Percentiles rank a stretch among this genome's conserved stretches.
phyloP scores from a whole-genome alignment of 352 stramenopile genomes.

The Phytophthora cactorum region DNA sequence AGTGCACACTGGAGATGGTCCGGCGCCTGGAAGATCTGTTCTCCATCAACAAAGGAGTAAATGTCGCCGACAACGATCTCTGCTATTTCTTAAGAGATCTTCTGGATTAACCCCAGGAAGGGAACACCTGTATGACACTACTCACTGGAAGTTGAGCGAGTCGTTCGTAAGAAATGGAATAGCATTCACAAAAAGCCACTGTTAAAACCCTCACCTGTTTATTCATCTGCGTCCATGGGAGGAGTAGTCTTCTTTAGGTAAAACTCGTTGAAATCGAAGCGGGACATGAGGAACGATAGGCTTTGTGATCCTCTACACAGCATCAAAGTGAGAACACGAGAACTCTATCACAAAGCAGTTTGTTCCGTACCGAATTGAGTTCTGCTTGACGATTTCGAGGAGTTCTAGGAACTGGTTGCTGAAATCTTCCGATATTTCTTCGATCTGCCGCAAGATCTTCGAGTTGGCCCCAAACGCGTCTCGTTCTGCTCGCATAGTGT shows the following conservation, averaged over 20 bases:
- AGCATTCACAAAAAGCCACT: not conserved
- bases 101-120: conserved; percentile 41
- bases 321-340: not conserved
- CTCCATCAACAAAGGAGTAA: conserved; percentile 45
- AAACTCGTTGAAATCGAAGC: conserved; percentile 93
- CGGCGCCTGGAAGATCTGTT: conserved; percentile 58
- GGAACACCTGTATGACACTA: conserved; percentile 6
- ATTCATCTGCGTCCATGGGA: conserved; percentile 55
- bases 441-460: conserved; percentile 64
- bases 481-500: conserved; percentile 37
- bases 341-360: conserved; percentile 5
- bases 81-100: conserved; percentile 80
- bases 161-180: not conserved
- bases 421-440: conserved; percentile 73
- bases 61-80: conserved; percentile 56
- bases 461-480: conserved; percentile 54
- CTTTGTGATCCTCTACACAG: conserved; percentile 66
- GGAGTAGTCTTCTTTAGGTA: conserved; percentile 71
- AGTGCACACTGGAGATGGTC: conserved; percentile 56
- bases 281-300: conserved; percentile 86
- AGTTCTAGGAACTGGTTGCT: conserved; percentile 66
- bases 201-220: conserved; percentile 18
- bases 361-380: conserved; percentile 52
- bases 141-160: conserved; percentile 4
- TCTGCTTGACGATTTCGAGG: conserved; percentile 75